phyloP scores from a whole-genome alignment of 2,329 filamentous ascomycete genomes.

The Aspergillus melleus region DNA sequence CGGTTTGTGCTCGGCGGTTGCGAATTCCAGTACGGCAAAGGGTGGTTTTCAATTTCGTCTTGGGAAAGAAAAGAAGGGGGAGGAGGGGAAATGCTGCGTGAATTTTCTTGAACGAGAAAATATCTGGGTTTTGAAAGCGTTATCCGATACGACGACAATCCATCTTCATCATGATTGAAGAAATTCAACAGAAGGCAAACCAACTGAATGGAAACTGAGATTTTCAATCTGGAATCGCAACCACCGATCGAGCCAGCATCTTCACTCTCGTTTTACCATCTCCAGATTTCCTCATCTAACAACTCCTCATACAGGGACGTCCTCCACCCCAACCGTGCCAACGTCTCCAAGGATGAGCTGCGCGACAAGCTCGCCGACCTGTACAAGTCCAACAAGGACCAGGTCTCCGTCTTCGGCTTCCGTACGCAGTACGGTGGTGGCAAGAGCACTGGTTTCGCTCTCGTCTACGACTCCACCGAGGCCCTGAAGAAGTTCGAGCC shows the following conservation, averaged over 20 bases:
- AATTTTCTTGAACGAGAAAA: background rate
- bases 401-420: slow-evolving; percentile 97
- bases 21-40: background rate
- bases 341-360: slow-evolving; percentile 99
- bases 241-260: background rate
- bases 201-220: background rate
- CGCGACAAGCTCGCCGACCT: slow-evolving; percentile 89
- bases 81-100: background rate
- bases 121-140: background rate
- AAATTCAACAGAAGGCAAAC: background rate
- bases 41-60: background rate
- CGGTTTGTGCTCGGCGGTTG: slow-evolving; percentile 1
- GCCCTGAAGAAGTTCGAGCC: slow-evolving; percentile 99
- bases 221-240: background rate
- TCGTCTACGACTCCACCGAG: slow-evolving; percentile 97
- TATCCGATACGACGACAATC: background rate
- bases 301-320: slow-evolving; percentile 71
- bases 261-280: slow-evolving; percentile 15
- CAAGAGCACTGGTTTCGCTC: slow-evolving; percentile 98
- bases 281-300: slow-evolving; percentile 21
- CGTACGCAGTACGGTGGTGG: slow-evolving; percentile 98
- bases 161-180: too few relatives aligned
- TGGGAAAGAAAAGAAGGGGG: slow-evolving; percentile 1
- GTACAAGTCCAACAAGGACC: slow-evolving; percentile 98
- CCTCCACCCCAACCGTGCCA: slow-evolving; percentile 96